Base-by-base conservation (phyloP, 371 early-diverging fungal species). In the Zychaea mexicana region DNA sequence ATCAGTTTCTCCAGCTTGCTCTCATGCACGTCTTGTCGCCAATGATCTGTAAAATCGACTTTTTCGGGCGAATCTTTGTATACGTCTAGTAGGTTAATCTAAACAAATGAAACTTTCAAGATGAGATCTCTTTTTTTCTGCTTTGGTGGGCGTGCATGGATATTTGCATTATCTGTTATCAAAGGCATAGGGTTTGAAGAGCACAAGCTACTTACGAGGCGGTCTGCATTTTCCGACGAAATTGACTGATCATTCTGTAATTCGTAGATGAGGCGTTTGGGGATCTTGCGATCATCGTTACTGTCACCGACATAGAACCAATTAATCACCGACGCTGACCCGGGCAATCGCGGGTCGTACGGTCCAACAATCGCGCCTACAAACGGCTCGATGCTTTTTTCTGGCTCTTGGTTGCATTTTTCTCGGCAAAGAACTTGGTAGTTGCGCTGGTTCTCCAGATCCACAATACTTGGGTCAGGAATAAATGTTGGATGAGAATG, bases 301-400 rank as follows among this genome's bases (percentile, higher is more conserved):
- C 77, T 62, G 67, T 74, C 73, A 17, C 59, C 46, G 24, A 91
- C 85, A 61, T 88, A 85, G 65, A 91, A 95, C 94, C 94, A 95
- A 65, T 92, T 95, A 62, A 94, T 85, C 13, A 81, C 91, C 2
- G 93, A 92, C 3, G 87, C 77, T 1, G 92, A 85, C 0, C 88
- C 89, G 7, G 91, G 91, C n/a, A 93, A 83, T 30, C 87, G 76
- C 1, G 92, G 91, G 70, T 93, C 92, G 61, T 94, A 94, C 3
- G 95, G 94, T 0, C 93, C 88, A 28, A 94, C 88, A 61, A 95
- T 95, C 12, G 93, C 95, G n/a, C 94, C 94, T 2, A 95, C 90
- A 85, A 95, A 95, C 0, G 95, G 95, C 54, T 87, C 88, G 52
- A 83, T 67, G 59, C 71, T 57, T 57, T 64, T 19, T 22, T 61